A percentile compares a stretch with the other conserved stretches of the same genome.
Conservation (phyloP, 768 basidiomycete genomes). For the Ramaria sp. region DNA sequence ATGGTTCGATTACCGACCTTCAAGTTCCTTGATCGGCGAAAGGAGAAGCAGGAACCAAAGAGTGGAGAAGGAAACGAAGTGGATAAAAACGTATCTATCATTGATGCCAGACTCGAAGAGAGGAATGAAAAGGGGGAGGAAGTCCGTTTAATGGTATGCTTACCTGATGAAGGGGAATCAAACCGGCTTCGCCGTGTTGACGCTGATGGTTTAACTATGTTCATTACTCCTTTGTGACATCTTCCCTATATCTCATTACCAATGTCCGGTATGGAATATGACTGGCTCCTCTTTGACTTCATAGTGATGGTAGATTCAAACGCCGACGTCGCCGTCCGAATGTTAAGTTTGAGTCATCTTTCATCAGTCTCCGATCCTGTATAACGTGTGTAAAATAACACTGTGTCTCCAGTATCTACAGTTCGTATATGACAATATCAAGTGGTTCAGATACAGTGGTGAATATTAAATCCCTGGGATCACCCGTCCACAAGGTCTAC, state of each 20-base stretch:
- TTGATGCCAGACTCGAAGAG: conserved; percentile 4
- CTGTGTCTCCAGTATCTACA: background rate
- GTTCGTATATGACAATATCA: background rate
- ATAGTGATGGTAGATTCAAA: background rate
- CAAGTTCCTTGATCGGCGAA: conserved; percentile 45
- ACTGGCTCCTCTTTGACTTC: background rate
- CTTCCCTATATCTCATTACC: background rate
- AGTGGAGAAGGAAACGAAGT: background rate
- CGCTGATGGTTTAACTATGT: conserved; percentile 2
- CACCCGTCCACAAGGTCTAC: background rate
- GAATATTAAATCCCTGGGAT: background rate
- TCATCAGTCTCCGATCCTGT: background rate
- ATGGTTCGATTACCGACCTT: conserved; percentile 51
- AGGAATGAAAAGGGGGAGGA: conserved; percentile 1
- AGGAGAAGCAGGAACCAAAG: conserved; percentile 9
- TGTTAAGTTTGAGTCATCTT: too few species aligned
- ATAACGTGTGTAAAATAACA: background rate
- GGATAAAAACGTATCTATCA: background rate
- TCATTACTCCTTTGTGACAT: background rate
- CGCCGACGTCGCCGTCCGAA: background rate
- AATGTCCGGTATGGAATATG: background rate
- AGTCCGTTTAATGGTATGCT: background rate
- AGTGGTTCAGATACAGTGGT: background rate
- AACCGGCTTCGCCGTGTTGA: background rate
- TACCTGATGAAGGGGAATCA: background rate